Evolutionary conservation across 129 eudicot species (phyloP).

Genomic region (Centella asiatica): DNA sequence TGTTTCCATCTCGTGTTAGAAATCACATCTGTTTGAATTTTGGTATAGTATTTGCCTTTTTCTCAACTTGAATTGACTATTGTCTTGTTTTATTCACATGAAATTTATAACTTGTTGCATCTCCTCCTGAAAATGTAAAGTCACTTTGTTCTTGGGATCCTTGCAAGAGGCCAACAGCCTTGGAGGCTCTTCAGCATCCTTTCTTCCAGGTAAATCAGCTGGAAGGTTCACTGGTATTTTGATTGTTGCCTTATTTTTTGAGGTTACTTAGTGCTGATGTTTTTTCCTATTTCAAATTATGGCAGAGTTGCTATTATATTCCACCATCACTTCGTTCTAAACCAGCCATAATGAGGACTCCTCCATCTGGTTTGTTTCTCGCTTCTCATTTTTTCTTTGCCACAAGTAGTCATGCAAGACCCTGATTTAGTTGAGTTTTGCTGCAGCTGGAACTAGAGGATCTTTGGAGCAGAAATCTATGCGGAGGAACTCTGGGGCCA

Average conservation of each 20-base stretch:
- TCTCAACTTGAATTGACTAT: too few species aligned
- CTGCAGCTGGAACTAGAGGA: slow-evolving; percentile 43
- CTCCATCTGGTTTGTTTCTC: slow-evolving; percentile 62
- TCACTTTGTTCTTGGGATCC: slow-evolving; percentile 98
- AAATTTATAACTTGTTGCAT: not conserved
- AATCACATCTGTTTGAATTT: too few species aligned
- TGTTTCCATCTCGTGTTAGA: not conserved
- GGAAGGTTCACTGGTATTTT: not conserved
- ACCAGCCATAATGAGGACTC: slow-evolving; percentile 50
- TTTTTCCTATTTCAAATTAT: not conserved
- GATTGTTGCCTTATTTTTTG: not conserved
- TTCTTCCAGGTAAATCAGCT: slow-evolving; percentile 66
- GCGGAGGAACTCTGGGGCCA: slow-evolving; percentile 37
- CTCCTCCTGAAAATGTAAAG: slow-evolving; percentile 26
- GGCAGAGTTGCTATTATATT: slow-evolving; percentile 79
- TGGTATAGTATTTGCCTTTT: not conserved
- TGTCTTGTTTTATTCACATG: not conserved
- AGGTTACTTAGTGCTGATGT: not conserved
- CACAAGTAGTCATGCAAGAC: not conserved
- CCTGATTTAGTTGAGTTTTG: slow-evolving; percentile 5
- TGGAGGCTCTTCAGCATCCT: slow-evolving; percentile 93
- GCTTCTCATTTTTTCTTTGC: not conserved
- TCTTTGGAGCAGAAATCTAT: slow-evolving; percentile 50
- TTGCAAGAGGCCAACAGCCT: slow-evolving; percentile 85
- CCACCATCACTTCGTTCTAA: slow-evolving; percentile 84